Base-by-base conservation (phyloP, 768 basidiomycete species). In the Tylopilus sp. region DNA sequence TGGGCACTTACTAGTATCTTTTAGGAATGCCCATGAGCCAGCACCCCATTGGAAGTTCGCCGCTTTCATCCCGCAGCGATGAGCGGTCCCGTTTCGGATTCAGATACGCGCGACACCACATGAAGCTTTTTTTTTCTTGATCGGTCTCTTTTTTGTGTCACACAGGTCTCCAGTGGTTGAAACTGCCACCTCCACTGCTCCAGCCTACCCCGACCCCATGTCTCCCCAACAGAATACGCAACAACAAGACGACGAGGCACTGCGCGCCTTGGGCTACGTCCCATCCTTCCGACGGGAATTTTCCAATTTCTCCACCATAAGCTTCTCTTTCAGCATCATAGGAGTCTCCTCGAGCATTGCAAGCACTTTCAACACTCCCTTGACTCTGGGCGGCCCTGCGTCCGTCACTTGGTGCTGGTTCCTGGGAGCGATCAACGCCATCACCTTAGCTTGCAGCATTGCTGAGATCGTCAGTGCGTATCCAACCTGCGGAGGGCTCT, bases 281-380 rank as follows among this genome's bases (percentile, higher is more conserved):
- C 68, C 69, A 1, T 59, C 69, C 23, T 77, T 78, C 61, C 63
- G 65, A 8, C 65, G 76, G 26, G 76, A 78, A 61, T 78, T 78
- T 51, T 67, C 71, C 38, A 75, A 72, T 40, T 57, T 74, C 17
- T 62, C 67, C 10, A 71, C 71, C 41, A 65, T 68, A 43, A 61
- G 64, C 52, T 72, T 62, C 25, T 58, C 69, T 6, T 70, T 63
- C 40, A 65, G 62, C 41, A 67, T 70, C 56, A 61, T 71, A 71
- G 69, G 71, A 10, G 60, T 72, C 22, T 70, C 65, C 47, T 71
- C 72, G 12, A 69, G 68, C 21, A 63, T 72, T n/a, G 71, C 71
- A 13, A 70, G 55, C 44, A 72, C 71, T 2, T 69, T 72, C 53
- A 72, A 72, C 46, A 71, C 71, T 0, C 72, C 70, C 12, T 56